Percentiles rank a stretch among this genome's conserved stretches.
These are phyloP conservation scores for Streptanthus diversifolius DNA, from an alignment of 345 rosid species.

Conservation along the genomic window DNA sequence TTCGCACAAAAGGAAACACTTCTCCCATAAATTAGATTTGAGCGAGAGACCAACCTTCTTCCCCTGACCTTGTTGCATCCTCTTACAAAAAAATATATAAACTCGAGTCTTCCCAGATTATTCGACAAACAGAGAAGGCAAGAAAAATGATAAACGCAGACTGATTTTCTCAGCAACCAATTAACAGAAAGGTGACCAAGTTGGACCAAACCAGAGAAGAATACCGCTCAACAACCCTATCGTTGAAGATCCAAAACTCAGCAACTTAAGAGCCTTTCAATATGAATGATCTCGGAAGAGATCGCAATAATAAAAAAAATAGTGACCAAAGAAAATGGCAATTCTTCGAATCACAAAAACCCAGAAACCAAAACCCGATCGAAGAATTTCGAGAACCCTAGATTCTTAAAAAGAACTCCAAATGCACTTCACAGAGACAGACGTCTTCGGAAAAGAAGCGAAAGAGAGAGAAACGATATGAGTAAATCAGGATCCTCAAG, in stretches of 20 bases:
- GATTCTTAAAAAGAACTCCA: neutral
- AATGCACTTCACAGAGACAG: neutral
- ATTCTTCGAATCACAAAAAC: constrained; percentile 17
- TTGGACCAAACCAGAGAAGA: neutral
- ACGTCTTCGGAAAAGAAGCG: neutral
- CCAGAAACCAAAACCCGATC: constrained; percentile 22
- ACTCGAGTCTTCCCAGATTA: neutral
- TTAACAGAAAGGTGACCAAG: constrained; percentile 3
- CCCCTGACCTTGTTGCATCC: constrained; percentile 43
- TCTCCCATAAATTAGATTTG: no score
- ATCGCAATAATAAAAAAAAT: neutral
- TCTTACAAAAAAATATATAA: constrained; percentile 10
- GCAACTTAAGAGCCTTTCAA: neutral
- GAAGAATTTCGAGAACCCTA: constrained; percentile 7
- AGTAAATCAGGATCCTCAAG: no score
- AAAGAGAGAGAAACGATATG: no score
- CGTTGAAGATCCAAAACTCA: neutral
- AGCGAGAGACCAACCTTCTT: no score
- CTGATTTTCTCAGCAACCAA: constrained; percentile 20
- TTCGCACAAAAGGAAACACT: no score
- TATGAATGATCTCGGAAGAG: constrained; percentile 14
- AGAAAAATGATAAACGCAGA: neutral
- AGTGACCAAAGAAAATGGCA: constrained; percentile 23
- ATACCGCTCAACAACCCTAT: constrained; percentile 23
- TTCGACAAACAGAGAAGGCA: neutral